Percentiles rank a stretch among this genome's conserved stretches.
Evolutionary conservation across 2,329 filamentous ascomycete genomes (phyloP).

Genomic region (Xylaria sp.): DNA sequence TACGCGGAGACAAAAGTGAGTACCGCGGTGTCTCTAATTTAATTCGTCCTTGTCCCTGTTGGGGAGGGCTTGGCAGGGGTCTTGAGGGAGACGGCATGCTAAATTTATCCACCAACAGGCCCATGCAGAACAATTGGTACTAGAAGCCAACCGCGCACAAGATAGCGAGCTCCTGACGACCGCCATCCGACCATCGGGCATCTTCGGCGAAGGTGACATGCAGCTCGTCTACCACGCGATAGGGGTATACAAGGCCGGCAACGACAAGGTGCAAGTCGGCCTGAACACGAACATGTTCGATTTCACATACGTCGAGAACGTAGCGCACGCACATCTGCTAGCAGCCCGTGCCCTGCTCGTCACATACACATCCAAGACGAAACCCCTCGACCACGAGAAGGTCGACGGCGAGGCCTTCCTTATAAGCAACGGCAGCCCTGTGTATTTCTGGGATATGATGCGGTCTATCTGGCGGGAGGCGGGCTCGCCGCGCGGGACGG

Average conservation of each 20-base stretch:
- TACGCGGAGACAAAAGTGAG: constrained; percentile 90
- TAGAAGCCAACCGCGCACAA: constrained; percentile 75
- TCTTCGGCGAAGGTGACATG: constrained; percentile 90
- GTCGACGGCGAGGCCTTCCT: constrained; percentile 90
- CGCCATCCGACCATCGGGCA: constrained; percentile 85
- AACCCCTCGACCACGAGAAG: constrained; percentile 76
- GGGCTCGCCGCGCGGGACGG: constrained; percentile 63
- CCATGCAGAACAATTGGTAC: constrained; percentile 82
- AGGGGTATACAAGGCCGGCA: constrained; percentile 73
- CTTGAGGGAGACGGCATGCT: constrained; percentile 21
- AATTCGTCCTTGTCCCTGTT: no score
- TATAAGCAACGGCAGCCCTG: constrained; percentile 87
- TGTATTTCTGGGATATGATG: constrained; percentile 92
- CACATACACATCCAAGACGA: constrained; percentile 64
- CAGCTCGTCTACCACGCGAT: constrained; percentile 80
- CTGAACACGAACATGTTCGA: constrained; percentile 72
- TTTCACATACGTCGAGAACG: constrained; percentile 73
- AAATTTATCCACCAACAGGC: constrained; percentile 59
- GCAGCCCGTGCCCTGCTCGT: constrained; percentile 78
- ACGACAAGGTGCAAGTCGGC: constrained; percentile 84
- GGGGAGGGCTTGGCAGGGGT: neutral
- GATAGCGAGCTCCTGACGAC: constrained; percentile 74
- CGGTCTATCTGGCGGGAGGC: constrained; percentile 78
- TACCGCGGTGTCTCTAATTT: no score
- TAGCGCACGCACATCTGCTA: constrained; percentile 82